These are phyloP conservation scores for Cicer cuneatum DNA, from an alignment of 306 rosid species.

Conservation along the genomic window DNA sequence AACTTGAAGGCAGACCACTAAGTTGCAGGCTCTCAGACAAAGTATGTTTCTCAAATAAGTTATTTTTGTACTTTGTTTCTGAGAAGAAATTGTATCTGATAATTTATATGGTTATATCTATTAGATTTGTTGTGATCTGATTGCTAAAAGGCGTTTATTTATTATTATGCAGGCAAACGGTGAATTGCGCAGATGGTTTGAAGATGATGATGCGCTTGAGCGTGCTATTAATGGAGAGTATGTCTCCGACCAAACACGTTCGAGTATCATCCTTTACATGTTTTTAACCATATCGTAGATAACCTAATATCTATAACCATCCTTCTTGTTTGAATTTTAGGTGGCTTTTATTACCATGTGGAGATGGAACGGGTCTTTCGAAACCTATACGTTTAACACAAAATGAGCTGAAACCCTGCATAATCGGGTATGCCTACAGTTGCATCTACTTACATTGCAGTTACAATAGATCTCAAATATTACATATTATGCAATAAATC, in stretches of 20 bases:
- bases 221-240: conserved; percentile 94
- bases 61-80: conserved; percentile 24
- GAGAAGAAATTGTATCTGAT: conserved; percentile 27
- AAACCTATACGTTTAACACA: conserved; percentile 65
- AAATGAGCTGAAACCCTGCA: conserved; percentile 67
- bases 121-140: conserved; percentile 39
- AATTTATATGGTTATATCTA: conserved; percentile 24
- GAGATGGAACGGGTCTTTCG: conserved; percentile 55
- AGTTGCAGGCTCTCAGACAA: conserved; percentile 94
- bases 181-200: conserved; percentile 76
- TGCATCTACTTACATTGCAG: conserved; percentile 16
- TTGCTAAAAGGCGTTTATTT: conserved; percentile 43
- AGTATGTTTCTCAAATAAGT: conserved; percentile 59
- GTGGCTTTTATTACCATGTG: conserved; percentile 78
- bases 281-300: conserved; percentile 18
- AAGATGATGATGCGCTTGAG: conserved; percentile 90
- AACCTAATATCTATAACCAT: background rate
- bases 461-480: background rate
- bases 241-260: conserved; percentile 40
- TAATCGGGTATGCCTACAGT: conserved; percentile 67
- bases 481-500: conserved; percentile 2
- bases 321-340: conserved; percentile 50
- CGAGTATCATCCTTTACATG: conserved; percentile 16
- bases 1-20: conserved; percentile 87
- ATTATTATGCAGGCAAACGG: conserved; percentile 68